Evolutionary conservation across 73 alveolate genomes (phyloP), one percentile per base, ranked within the genome.

Genomic region (Uronychia binucleata): DNA sequence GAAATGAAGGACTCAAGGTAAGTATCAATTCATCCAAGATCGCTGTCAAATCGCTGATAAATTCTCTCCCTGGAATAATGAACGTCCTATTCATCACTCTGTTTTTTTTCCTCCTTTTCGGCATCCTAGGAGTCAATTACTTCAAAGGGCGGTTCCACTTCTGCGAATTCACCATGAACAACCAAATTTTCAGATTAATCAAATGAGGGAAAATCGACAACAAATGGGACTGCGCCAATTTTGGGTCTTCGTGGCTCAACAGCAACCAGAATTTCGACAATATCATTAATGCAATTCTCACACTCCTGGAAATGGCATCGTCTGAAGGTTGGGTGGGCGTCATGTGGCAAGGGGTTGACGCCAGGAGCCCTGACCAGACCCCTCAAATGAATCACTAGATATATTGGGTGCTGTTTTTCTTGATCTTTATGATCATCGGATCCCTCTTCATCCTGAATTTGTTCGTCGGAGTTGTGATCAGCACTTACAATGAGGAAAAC

Each of bases 1-100:
- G 96, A 58, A 93, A 88, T 60, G 93, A 90, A 59, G 92, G 95
- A 28, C 77, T 95, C 31, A 93, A 84, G 90, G 93, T 89, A 59
- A 26, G 13, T 59, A 60, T 34, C n/a, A 28, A 27, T 28, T 19
- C 5, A 82, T 80, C 30, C 28, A 46, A 80, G 87, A 81, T 81
- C 32, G 88, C 88, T 1, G 88, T 94, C 14, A 84, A 75, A 1
- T 91, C 98, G 19, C 46, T 94, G 8, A 58, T 86, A 0, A 78
- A 81, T 30, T 87, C 97, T 30, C 27, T 93, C 0, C 83, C 96
- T 0, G 94, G 91, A 34, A 78, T 94, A 0, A 28, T 88, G 29
- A 92, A 93, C 79, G 96, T 93, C 1, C 80, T 92, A 30, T 28
- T 93, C 0, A 85, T 94, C 1, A 80, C 96, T 46, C 30, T 94